These are phyloP conservation scores for Penicillium sp. DNA, from an alignment of 2,329 filamentous ascomycete species.

Conservation along the genomic window DNA sequence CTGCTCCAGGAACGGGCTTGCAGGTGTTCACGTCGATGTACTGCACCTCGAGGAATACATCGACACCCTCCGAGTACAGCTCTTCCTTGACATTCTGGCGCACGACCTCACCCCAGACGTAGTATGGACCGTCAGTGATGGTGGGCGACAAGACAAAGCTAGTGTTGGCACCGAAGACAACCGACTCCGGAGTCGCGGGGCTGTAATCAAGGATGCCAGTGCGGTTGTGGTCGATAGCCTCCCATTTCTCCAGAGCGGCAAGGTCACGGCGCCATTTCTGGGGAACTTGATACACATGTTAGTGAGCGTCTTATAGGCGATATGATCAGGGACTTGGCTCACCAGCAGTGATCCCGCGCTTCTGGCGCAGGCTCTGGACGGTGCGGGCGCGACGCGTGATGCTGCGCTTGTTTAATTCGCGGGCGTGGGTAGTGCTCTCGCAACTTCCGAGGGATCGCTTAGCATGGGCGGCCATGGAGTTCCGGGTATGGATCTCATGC, in stretches of 20 bases:
- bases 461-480: conserved; percentile 26
- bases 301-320: neutral
- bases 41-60: conserved; percentile 47
- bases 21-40: conserved; percentile 51
- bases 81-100: conserved; percentile 45
- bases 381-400: conserved; percentile 30
- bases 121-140: conserved; percentile 48
- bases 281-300: conserved; percentile 15
- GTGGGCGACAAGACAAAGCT: conserved; percentile 47
- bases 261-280: conserved; percentile 38
- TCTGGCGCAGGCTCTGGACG: conserved; percentile 28
- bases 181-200: conserved; percentile 30
- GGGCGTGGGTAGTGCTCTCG: conserved; percentile 24
- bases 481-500: conserved; percentile 31
- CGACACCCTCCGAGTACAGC: conserved; percentile 41
- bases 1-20: conserved; percentile 38
- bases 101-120: conserved; percentile 46
- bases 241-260: conserved; percentile 41
- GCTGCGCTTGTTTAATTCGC: conserved; percentile 28
- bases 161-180: conserved; percentile 45
- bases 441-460: conserved; percentile 29
- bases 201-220: conserved; percentile 33
- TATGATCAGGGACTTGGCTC: neutral
- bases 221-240: conserved; percentile 41
- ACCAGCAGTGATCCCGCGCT: conserved; percentile 30